Conservation (phyloP, 495 filamentous ascomycete genomes). For the Xylaria longipes region DNA sequence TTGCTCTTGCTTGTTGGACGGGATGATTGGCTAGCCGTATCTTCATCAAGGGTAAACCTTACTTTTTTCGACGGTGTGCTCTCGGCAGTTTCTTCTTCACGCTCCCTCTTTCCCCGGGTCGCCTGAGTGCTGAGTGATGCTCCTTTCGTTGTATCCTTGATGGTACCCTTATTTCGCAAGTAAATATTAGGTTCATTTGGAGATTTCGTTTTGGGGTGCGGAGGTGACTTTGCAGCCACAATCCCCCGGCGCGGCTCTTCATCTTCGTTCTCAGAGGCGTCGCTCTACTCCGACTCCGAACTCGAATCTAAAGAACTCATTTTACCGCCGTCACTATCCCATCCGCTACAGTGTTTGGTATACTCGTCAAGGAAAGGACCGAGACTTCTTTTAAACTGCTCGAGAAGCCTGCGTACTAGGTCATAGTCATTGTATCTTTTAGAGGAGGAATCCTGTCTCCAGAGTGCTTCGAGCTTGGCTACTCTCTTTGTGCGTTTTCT, state of each 20-base stretch:
- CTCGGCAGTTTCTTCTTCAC: not conserved
- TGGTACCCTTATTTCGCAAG: not conserved
- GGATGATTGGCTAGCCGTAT: too few relatives aligned
- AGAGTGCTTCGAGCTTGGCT: conserved; percentile 19
- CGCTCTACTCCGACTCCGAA: not conserved
- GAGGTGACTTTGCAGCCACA: not conserved
- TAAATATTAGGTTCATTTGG: not conserved
- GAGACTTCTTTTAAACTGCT: conserved; percentile 23
- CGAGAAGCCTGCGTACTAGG: conserved; percentile 20
- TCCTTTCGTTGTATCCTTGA: not conserved
- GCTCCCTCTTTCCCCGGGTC: not conserved
- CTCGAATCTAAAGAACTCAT: not conserved
- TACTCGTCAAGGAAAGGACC: conserved; percentile 16
- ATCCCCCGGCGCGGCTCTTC: not conserved
- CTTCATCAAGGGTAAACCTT: not conserved
- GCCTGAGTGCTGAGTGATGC: not conserved
- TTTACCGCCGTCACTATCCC: not conserved
- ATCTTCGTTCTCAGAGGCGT: not conserved
- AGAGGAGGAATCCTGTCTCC: not conserved
- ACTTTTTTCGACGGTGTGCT: conserved; percentile 10
- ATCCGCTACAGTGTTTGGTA: not conserved
- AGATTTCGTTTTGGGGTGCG: not conserved
- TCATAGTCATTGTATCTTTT: not conserved
- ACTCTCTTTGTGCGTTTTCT: conserved; percentile 3
- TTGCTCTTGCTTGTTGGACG: not conserved